These are phyloP conservation scores for Suillus tomentosus DNA, from an alignment of 768 basidiomycete genomes.

Conservation along the genomic window DNA sequence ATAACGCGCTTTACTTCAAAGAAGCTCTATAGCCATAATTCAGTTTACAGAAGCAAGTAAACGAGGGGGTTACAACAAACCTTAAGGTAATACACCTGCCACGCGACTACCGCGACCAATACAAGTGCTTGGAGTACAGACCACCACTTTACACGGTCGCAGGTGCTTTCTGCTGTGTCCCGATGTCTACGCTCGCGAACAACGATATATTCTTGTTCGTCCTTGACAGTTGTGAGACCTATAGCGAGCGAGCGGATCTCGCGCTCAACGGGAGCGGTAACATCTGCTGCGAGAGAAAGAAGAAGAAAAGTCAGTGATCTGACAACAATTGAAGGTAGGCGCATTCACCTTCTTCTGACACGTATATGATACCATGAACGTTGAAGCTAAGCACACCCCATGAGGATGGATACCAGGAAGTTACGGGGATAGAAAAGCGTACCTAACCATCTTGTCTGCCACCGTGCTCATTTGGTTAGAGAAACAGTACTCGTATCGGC, in stretches of 20 bases:
- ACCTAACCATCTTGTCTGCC: slow-evolving; percentile 95
- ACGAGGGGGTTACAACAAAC: slow-evolving; percentile 35
- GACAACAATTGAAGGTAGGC: background rate
- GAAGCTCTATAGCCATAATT: slow-evolving; percentile 52
- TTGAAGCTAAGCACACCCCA: slow-evolving; percentile 70
- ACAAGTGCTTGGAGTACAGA: slow-evolving; percentile 88
- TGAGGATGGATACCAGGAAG: slow-evolving; percentile 10
- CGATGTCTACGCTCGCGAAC: slow-evolving; percentile 91
- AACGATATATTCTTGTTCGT: slow-evolving; percentile 98
- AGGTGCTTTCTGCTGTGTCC: slow-evolving; percentile 92
- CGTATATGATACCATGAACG: slow-evolving; percentile 95
- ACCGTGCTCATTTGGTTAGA: slow-evolving; percentile 98
- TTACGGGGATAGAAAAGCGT: background rate
- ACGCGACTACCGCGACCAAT: slow-evolving; percentile 86
- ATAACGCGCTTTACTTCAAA: slow-evolving; percentile 92
- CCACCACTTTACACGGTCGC: slow-evolving; percentile 99
- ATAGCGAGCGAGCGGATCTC: slow-evolving; percentile 87
- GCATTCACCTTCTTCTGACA: slow-evolving; percentile 82
- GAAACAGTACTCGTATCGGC: slow-evolving; percentile 94
- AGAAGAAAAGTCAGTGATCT: background rate
- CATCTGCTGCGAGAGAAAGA: slow-evolving; percentile 44
- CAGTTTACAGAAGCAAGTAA: slow-evolving; percentile 23
- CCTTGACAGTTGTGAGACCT: slow-evolving; percentile 87
- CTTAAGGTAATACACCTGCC: slow-evolving; percentile 98
- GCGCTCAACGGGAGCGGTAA: slow-evolving; percentile 93